Base-by-base conservation (phyloP, 2,329 filamentous ascomycete genomes). In the Colletotrichum cereale region DNA sequence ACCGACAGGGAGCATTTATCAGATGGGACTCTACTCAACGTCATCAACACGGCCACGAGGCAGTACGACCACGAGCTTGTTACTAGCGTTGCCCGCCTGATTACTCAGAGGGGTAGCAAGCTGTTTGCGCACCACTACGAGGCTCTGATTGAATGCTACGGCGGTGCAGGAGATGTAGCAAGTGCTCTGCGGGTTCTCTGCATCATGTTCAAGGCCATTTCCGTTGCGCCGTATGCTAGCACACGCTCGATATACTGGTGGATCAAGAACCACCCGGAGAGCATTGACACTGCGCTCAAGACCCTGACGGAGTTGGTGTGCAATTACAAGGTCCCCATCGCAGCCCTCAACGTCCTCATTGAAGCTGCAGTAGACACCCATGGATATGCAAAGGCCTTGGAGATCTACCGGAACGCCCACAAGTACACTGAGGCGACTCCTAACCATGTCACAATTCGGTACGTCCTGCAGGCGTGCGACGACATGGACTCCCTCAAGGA, bases 61-160 rank as follows among this genome's bases (percentile, higher is more conserved):
- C 82, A 90, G 69, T 90, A 89, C 29, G 92, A 97, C 78, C 83
- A 89, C 2, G 80, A 84, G 0, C 85, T 98, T 12, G 93, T 92
- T 1, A 91, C 90, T 7, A 88, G 92, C 38, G 92, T 93, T 38
- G 89, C 97, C 73, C 86, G 90, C 31, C 82, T 91, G 63, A 85
- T 96, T 24, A 86, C 87, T 5, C 84, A 87, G 11, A 86, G 90
- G 31, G 86, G 86, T 18, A 86, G 87, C 1, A 85, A 87, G 50
- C 84, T 95, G 47, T 84, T 86, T 11, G 81, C 87, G 7, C 86
- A 92, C 73, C 94, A 98, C 78, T 97, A 96, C 80, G 94, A 97
- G 79, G 87, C 92, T 36, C 86, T 98, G 36, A 84, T 95, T 8
- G 90, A 93, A 68, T 88, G 92, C 5, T 94, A 97, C 77, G 84